Evolutionary conservation across 2,329 filamentous ascomycete genomes (phyloP).

Genomic region (Fusarium algeriense): DNA sequence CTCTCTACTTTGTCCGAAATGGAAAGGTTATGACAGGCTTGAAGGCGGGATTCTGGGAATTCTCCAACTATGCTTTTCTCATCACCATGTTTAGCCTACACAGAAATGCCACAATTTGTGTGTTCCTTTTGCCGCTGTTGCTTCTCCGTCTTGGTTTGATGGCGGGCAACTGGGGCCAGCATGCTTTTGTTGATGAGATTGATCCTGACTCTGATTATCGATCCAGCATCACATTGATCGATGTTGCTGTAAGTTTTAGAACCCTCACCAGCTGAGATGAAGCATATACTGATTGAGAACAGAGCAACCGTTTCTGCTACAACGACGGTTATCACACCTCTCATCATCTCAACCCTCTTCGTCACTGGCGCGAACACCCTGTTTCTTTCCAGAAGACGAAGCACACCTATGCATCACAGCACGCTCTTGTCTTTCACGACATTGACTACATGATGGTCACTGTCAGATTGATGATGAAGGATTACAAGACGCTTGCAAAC

Average conservation of each 20-base stretch:
- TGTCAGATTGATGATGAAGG: slow-evolving; percentile 73
- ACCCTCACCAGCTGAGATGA: too few species aligned
- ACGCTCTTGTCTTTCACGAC: slow-evolving; percentile 82
- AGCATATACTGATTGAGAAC: neutral
- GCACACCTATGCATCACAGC: slow-evolving; percentile 72
- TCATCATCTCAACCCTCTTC: slow-evolving; percentile 81
- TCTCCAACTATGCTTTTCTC: slow-evolving; percentile 68
- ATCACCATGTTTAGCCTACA: slow-evolving; percentile 62
- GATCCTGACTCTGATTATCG: slow-evolving; percentile 83
- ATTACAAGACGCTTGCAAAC: slow-evolving; percentile 76
- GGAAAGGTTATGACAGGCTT: slow-evolving; percentile 66
- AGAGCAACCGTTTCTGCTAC: slow-evolving; percentile 86
- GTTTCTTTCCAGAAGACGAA: slow-evolving; percentile 78
- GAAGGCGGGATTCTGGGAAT: slow-evolving; percentile 72
- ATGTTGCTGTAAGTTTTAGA: slow-evolving; percentile 73
- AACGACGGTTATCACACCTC: slow-evolving; percentile 88
- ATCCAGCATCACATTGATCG: slow-evolving; percentile 83
- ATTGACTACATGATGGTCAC: slow-evolving; percentile 87
- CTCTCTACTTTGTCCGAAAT: slow-evolving; percentile 77
- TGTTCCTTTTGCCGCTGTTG: slow-evolving; percentile 74
- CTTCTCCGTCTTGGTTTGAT: slow-evolving; percentile 78
- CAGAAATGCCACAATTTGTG: slow-evolving; percentile 70
- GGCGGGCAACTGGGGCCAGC: slow-evolving; percentile 88
- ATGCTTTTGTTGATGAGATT: slow-evolving; percentile 81
- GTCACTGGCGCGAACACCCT: slow-evolving; percentile 87